Evolutionary conservation across 2,329 filamentous ascomycete genomes (phyloP), one percentile per base, ranked within the genome.

Genomic region (Venturia aucupariae): DNA sequence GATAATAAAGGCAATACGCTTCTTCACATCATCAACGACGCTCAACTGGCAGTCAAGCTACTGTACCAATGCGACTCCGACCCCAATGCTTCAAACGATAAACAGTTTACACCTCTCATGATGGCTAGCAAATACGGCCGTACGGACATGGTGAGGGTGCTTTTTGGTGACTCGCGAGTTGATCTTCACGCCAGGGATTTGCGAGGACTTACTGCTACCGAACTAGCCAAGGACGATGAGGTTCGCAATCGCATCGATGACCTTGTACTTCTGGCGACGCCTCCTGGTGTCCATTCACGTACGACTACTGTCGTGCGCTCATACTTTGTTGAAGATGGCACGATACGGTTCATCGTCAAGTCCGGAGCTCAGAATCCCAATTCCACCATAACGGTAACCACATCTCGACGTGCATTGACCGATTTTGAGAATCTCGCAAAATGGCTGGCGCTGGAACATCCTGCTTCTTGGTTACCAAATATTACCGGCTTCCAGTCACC

Each of bases 91-190:
- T 89, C 88, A 10, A 99, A 99, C 72, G 92, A 97, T 70, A 96
- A 91, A 77, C 88, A 86, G 60, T 97, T 99, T 72, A 99, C 95
- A 0, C 88, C 94, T 1, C 80, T 99, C 65, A 99, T 99, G 94
- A 89, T 99, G 67, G 93, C 93, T 8, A 97, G 93, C 82, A 99
- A 99, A 75, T 99, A 97, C 72, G 94, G 94, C 41, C 86, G 94
- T 67, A 89, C 96, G 63, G 94, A 97, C 70, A 90, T 96, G 81
- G 93, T 99, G 22, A 84, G 92, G 65, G 87, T 88, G 11, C 81
- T 99, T 6, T 97, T 96, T 74, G 84, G 88, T 51, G 94, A 99
- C 72, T 85, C 90, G 30, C 82, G 95, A 69, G 91, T 97, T 4
- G 94, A 99, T 72, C 78, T 93, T 17, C 86, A 88, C 51, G 86